Percentiles rank a stretch among this genome's conserved stretches.
These are phyloP conservation scores for Oryza australiensis DNA, from an alignment of 176 grass and related monocot species.

Conservation along the genomic window DNA sequence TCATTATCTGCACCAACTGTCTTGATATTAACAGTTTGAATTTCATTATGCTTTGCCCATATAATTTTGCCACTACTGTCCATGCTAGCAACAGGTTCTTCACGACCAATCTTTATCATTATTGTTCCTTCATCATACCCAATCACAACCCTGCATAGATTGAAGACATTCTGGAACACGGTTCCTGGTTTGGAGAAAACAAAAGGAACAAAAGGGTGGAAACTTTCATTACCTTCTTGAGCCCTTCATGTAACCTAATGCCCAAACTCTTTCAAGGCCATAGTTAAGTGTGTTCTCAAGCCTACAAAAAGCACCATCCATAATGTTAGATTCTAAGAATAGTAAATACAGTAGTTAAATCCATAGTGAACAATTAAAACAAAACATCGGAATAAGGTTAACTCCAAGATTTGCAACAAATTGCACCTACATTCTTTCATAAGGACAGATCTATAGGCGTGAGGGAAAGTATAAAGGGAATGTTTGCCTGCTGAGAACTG, in stretches of 20 bases:
- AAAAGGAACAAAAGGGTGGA: not conserved
- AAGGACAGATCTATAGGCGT: not conserved
- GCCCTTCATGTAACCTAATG: conserved; percentile 68
- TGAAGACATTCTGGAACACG: conserved; percentile 8
- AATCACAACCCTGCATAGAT: conserved; percentile 61
- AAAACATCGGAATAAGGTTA: not conserved
- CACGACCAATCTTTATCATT: conserved; percentile 76
- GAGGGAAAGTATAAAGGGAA: not conserved
- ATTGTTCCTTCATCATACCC: conserved; percentile 81
- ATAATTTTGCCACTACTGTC: conserved; percentile 68
- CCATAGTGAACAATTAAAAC: not conserved
- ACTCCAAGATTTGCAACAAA: conserved; percentile 1
- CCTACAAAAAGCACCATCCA: conserved; percentile 37
- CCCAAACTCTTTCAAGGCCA: conserved; percentile 83
- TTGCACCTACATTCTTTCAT: conserved; percentile 8
- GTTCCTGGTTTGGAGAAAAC: conserved; percentile 6
- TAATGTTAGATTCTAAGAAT: conserved; percentile 1
- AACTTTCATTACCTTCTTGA: conserved; percentile 54
- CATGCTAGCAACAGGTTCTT: conserved; percentile 73
- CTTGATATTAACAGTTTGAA: conserved; percentile 95
- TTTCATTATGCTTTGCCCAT: conserved; percentile 83
- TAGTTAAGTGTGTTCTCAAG: conserved; percentile 79
- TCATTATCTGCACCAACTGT: conserved; percentile 72
- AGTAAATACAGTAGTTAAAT: not conserved
- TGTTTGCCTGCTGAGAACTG: not conserved